Conservation (phyloP, 257 asterid genomes). For the Plantago ovata region DNA sequence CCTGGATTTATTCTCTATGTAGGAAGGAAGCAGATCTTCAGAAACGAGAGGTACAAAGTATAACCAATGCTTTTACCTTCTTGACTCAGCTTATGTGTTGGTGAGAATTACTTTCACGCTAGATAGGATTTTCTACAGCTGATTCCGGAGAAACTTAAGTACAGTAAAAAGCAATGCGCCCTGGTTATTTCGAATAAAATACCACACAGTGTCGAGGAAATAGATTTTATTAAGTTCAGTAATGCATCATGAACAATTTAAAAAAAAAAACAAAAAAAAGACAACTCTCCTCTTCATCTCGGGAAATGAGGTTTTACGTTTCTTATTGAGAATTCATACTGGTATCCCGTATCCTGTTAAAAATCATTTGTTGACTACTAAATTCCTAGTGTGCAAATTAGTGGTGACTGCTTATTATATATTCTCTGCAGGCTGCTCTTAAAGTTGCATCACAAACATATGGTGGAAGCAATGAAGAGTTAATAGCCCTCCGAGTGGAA, state of each 20-base stretch:
- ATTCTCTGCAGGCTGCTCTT: slow-evolving; percentile 65
- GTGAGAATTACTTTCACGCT: not conserved
- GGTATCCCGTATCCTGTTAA: no score
- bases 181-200: no score
- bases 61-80: slow-evolving; percentile 7
- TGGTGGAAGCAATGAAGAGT: slow-evolving; percentile 73
- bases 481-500: slow-evolving; percentile 68
- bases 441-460: slow-evolving; percentile 69
- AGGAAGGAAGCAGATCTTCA: slow-evolving; percentile 98
- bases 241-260: no score
- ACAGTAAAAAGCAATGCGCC: no score
- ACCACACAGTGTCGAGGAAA: no score
- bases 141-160: no score
- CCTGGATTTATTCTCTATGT: slow-evolving; percentile 19
- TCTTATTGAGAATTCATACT: no score
- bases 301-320: no score
- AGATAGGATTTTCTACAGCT: not conserved
- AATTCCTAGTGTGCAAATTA: not conserved
- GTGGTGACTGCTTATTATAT: not conserved
- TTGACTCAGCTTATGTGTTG: not conserved
- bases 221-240: no score
- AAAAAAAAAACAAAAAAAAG: no score
- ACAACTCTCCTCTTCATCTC: no score
- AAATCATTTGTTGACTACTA: no score
- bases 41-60: slow-evolving; percentile 76